These are phyloP conservation scores for Nemania abortiva DNA, from an alignment of 2,329 filamentous ascomycete genomes.

Conservation along the genomic window DNA sequence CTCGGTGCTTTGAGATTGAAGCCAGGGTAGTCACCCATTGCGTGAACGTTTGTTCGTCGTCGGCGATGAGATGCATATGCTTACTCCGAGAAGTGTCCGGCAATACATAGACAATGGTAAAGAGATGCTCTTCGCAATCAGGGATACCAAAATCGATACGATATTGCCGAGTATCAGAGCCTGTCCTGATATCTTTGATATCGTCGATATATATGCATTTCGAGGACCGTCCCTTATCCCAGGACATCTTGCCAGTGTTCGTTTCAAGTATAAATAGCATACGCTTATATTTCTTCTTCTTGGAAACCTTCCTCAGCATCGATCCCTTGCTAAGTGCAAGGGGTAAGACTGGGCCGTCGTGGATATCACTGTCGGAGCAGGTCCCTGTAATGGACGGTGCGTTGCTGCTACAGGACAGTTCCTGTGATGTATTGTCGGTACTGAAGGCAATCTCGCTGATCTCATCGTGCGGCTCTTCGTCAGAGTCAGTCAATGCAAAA, in stretches of 20 bases:
- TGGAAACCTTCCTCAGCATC: slow-evolving; percentile 83
- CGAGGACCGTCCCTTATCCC: slow-evolving; percentile 81
- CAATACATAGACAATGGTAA: slow-evolving; percentile 88
- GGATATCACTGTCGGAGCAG: slow-evolving; percentile 54
- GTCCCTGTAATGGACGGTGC: slow-evolving; percentile 61
- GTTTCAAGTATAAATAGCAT: slow-evolving; percentile 81
- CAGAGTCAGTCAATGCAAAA: slow-evolving; percentile 64
- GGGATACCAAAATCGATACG: slow-evolving; percentile 83
- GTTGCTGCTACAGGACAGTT: slow-evolving; percentile 63
- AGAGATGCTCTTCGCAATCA: slow-evolving; percentile 78
- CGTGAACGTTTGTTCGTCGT: slow-evolving; percentile 76
- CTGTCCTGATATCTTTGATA: slow-evolving; percentile 88
- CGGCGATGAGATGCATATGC: slow-evolving; percentile 87
- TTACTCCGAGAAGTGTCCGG: slow-evolving; percentile 86
- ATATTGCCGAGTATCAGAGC: slow-evolving; percentile 87
- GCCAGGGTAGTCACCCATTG: slow-evolving; percentile 89
- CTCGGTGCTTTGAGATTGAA: slow-evolving; percentile 84
- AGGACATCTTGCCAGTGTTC: slow-evolving; percentile 86
- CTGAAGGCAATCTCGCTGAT: slow-evolving; percentile 60
- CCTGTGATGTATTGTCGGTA: slow-evolving; percentile 59
- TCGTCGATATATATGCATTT: slow-evolving; percentile 96
- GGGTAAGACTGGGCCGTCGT: slow-evolving; percentile 79
- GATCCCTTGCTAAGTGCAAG: slow-evolving; percentile 83
- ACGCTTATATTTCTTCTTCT: slow-evolving; percentile 79
- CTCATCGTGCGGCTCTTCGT: slow-evolving; percentile 68